phyloP scores from a whole-genome alignment of 768 basidiomycete genomes.

The Suillus spraguei region DNA sequence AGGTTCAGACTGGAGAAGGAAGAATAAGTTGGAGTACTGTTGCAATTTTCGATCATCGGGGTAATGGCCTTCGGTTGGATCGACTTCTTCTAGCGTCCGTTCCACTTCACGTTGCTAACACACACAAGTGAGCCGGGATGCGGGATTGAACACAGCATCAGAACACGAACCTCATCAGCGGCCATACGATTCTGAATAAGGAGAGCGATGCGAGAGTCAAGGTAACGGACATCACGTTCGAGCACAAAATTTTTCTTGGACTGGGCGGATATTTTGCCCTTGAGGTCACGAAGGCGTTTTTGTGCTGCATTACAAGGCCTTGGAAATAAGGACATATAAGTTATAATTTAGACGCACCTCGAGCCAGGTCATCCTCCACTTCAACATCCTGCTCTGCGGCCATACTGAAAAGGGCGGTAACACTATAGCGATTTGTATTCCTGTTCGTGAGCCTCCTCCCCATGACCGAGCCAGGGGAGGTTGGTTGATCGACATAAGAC shows the following conservation, averaged over 20 bases:
- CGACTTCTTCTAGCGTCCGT: constrained; percentile 93
- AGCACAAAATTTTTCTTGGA: constrained; percentile 99
- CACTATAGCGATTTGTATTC: constrained; percentile 95
- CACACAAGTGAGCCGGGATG: constrained; percentile 18
- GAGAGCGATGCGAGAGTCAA: constrained; percentile 95
- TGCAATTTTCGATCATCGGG: constrained; percentile 94
- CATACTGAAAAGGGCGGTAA: constrained; percentile 95
- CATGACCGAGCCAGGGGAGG: constrained; percentile 66
- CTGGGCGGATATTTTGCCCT: constrained; percentile 95
- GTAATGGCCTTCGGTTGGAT: constrained; percentile 88
- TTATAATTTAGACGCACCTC: constrained; percentile 57
- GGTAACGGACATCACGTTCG: constrained; percentile 97
- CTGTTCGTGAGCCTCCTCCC: constrained; percentile 82
- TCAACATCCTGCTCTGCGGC: constrained; percentile 99
- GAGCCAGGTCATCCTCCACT: constrained; percentile 94
- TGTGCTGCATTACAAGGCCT: constrained; percentile 62
- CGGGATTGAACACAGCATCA: not conserved
- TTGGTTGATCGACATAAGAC: constrained; percentile 64
- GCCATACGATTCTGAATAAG: constrained; percentile 99
- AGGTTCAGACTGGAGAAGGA: constrained; percentile 97
- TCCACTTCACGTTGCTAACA: constrained; percentile 91
- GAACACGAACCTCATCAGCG: constrained; percentile 76
- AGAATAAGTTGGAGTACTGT: constrained; percentile 98
- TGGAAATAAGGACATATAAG: not conserved
- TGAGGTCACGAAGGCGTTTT: constrained; percentile 94